Conservation (phyloP, 2,329 filamentous ascomycete species). For the Rugonectria rugulosa region DNA sequence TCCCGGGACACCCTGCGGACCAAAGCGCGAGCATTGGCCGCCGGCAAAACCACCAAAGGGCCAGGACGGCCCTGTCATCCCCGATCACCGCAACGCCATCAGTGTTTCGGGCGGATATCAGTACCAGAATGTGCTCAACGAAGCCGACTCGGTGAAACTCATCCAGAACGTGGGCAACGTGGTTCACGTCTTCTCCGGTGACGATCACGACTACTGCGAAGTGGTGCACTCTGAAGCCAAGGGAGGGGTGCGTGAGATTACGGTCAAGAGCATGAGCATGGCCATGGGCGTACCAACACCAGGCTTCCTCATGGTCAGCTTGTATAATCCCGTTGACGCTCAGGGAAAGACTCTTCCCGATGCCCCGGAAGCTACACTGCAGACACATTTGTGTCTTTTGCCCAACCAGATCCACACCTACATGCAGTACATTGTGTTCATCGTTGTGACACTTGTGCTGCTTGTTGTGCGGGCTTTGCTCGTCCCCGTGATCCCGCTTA, state of each 20-base stretch:
- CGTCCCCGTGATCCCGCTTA: constrained; percentile 61
- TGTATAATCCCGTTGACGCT: constrained; percentile 88
- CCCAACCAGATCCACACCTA: constrained; percentile 89
- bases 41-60: constrained; percentile 69
- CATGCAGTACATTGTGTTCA: constrained; percentile 75
- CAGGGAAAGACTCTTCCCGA: constrained; percentile 57
- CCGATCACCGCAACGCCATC: constrained; percentile 80
- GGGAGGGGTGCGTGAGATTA: constrained; percentile 78
- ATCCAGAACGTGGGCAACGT: constrained; percentile 83
- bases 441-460: constrained; percentile 59
- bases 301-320: constrained; percentile 85
- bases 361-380: constrained; percentile 66
- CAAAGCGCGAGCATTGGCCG: constrained; percentile 83
- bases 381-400: constrained; percentile 89
- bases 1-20: constrained; percentile 86
- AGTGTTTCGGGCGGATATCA: constrained; percentile 83
- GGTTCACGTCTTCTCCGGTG: constrained; percentile 87
- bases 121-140: constrained; percentile 92
- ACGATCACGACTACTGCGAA: constrained; percentile 98
- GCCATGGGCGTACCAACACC: constrained; percentile 93
- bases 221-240: constrained; percentile 77
- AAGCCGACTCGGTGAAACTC: constrained; percentile 77
- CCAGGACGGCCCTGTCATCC: constrained; percentile 59
- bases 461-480: constrained; percentile 64
- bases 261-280: constrained; percentile 94